Base-by-base conservation (phyloP, 208 protist genomes). In the Acanthamoeba culbertsoni region DNA sequence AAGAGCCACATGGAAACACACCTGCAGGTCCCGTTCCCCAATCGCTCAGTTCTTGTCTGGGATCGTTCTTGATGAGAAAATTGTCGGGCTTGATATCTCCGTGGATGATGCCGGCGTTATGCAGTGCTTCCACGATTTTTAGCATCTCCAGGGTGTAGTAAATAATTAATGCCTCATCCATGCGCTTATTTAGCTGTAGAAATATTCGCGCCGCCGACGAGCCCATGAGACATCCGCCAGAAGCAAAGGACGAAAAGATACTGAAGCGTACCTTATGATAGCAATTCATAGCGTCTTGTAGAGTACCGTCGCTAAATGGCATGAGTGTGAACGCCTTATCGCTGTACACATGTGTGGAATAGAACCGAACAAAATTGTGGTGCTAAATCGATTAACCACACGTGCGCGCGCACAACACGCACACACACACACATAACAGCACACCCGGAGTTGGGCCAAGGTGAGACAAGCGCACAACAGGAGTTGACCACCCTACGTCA, bases 111-210 rank as follows among this genome's bases (percentile, higher is more conserved):
- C 57, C 46, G n/a, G 42, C 90, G 0, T 26, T 16, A 40, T 96
- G 94, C 6, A 96, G n/a, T 43, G 33, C 31, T n/a, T 57, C 31
- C 40, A 96, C 33, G 2, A 77, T 55, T 18, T 63, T 51, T 20
- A 96, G 37, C 0, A 96, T 23, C 18, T 96, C 94, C 26, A 93
- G 68, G 28, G 90, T 48, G 23, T 94, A 86, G 42, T 63, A 95
- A 14, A 96, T 88, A 14, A 91, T 84, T 2, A 96, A 33, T 28
- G 94, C 12, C 40, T 96, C 94, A 4, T 86, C 75, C 75, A 86
- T 86, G 10, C 35, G 35, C 75, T 86, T 86, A 35, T 31, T n/a
- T 33, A 18, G 10, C 16, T 26, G 14, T 20, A 57, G 28, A 35
- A 43, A 57, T 26, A 62, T n/a, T n/a, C n/a, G n/a, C n/a, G 51